Base-by-base conservation (phyloP, 2,329 filamentous ascomycete species). In the Aureobasidium sp. region DNA sequence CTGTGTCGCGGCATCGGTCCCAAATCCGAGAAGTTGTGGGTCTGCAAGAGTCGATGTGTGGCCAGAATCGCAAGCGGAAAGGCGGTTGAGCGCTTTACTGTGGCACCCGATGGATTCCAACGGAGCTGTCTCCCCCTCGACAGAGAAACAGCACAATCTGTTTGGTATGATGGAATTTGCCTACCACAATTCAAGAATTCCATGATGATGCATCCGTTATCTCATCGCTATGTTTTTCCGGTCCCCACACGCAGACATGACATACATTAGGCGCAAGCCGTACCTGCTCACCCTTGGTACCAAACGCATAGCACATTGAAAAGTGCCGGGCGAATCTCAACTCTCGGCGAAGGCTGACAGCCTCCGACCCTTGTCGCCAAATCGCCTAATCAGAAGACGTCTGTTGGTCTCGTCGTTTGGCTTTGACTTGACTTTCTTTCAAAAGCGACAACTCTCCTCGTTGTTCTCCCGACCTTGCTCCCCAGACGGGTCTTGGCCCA, bases 41-140 rank as follows among this genome's bases (percentile, higher is more conserved):
- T 10, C n/a, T 11, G 8, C 7, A 5, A 16, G 10, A 9, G 11
- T 41, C 25, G 39, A 30, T 32, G 10, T 10, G 25, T 21, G 36
- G 27, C 50, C 49, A 42, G 37, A 41, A 10, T 34, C 25, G 16
- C 8, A 1, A 2, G 16, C 55, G 55, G 44, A 21, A 59, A 59
- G 49, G 55, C 55, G 55, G 55, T 16, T 59, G 44, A 49, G 41
- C 55, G 55, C 44, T 48, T 59, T 16, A 14, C 21, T 37, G 54
- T 47, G 42, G 41, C 41, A 42, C 42, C 27, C 14, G 47, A 21
- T 21, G 34, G 25, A 21, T 21, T 39, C 11, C 21, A 3, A 30
- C 55, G 55, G 55, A 59, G 55, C 55, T 10, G 41, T 9, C 21
- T 59, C 55, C 55, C n/a, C 13, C 25, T 41, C 27, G 34, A 59